Evolutionary conservation across 345 rosid genomes (phyloP), one percentile per base, ranked within the genome.

Genomic region (Lumnitzera racemosa): DNA sequence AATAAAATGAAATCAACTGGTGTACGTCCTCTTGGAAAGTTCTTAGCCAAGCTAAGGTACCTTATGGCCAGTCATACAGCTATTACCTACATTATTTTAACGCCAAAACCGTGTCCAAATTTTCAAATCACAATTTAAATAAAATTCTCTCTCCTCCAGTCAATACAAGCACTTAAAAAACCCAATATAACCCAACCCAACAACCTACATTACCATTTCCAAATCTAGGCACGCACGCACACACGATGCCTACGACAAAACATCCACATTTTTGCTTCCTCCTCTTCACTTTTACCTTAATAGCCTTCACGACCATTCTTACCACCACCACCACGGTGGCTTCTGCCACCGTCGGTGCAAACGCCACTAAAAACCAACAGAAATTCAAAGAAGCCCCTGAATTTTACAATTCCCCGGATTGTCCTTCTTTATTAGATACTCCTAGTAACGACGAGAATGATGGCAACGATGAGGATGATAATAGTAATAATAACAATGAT

Each of bases 371-470:
- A 36, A 36, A 36, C 43, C 77, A 46, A 16, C 96, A 79, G 15
- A 74, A 68, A 57, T 89, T 91, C 86, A 91, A 83, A 76, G 95
- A 91, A 72, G 98, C 96, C 55, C 98, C 98, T 0, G 84, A 91
- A 25, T 91, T 91, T 71, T 91, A 89, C 77, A 91, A 89, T 56
- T 83, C 98, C 2, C 85, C 80, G 0, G 89, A 77, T 24, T 91
- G 98, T 76, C 89, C 85, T 51, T 49, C 56, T 47, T 17, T 60
- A 15, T 51, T 60, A 41, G 20, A 24, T 53, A 27, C 23, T 5
- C 5, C 31, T 12, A 0, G 17, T 1, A 16, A 6, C 20, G 59
- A 31, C 11, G 62, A 24, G 3, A 10, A 48, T 15, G 43, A 36
- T 4, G 7, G 7, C 43, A 2, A 36, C 7, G 0, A 5, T 36